Conservation (phyloP, 1,284 basidiomycete species). For the Ustilago esculenta region DNA sequence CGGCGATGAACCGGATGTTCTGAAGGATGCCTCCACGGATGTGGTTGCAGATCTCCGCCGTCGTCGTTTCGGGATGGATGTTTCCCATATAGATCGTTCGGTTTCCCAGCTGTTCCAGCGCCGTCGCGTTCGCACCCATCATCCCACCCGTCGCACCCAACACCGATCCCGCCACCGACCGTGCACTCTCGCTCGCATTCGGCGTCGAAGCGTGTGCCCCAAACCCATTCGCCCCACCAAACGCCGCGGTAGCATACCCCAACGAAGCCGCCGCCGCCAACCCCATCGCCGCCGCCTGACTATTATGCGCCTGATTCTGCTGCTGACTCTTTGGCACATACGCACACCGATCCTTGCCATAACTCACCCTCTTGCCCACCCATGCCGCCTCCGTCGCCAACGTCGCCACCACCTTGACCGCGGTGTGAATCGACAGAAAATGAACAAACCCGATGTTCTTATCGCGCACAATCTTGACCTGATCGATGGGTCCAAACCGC, state of each 20-base stretch:
- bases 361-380: slow-evolving; percentile 62
- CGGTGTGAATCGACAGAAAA: slow-evolving; percentile 64
- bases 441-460: slow-evolving; percentile 66
- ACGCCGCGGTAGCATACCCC: slow-evolving; percentile 61
- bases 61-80: slow-evolving; percentile 65
- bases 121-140: slow-evolving; percentile 44
- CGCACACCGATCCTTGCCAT: slow-evolving; percentile 66
- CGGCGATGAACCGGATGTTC: slow-evolving; percentile 63
- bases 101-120: slow-evolving; percentile 63
- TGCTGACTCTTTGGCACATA: slow-evolving; percentile 66
- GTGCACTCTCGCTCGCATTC: slow-evolving; percentile 25
- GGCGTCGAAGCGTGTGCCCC: not conserved
- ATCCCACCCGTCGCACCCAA: slow-evolving; percentile 52
- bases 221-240: slow-evolving; percentile 18
- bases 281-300: slow-evolving; percentile 65
- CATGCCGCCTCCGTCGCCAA: slow-evolving; percentile 62
- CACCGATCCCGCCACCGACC: slow-evolving; percentile 40
- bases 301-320: slow-evolving; percentile 66
- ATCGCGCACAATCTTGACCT: slow-evolving; percentile 66
- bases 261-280: slow-evolving; percentile 64
- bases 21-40: slow-evolving; percentile 66
- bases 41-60: slow-evolving; percentile 67
- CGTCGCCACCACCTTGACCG: slow-evolving; percentile 63
- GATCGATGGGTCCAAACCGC: slow-evolving; percentile 65
- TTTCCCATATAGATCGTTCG: slow-evolving; percentile 66